Evolutionary conservation across 1,139 yeast species (phyloP), one percentile per base, ranked within the genome.

Genomic region (Nadsonia commutata): DNA sequence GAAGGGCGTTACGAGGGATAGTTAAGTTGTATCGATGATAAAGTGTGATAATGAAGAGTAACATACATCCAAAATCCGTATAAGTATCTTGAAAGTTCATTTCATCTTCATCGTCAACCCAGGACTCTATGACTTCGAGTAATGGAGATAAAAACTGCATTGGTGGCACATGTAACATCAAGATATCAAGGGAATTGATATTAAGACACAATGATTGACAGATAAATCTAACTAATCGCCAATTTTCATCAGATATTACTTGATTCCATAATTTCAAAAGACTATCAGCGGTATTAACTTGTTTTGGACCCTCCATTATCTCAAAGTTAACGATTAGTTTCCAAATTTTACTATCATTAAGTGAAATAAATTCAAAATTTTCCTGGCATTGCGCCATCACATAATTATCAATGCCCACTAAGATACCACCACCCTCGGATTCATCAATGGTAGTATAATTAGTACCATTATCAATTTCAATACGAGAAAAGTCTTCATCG

Each of bases 31-130:
- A 79, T 20, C 70, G 63, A 41, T 63, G 63, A 3, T 69, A 59
- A 6, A 74, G 60, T 22, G 70, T 59, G 17, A 72, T 63, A 3
- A 78, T 60, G 39, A 78, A 68, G 37, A 79, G 58, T 20, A 79
- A 53, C 2, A 76, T 60, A 17, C 72, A 65, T 0, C 93, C 88
- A 56, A 79, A 76, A 44, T 79, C 77, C 1, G 82, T 67, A 54
- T 77, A 81, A n/a, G 67, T 58, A 31, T 81, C 90, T 55, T 80
- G 90, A 52, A 74, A 74, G 52, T 77, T 75, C 42, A 72, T 68
- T 40, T 72, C 78, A 18, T 68, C 71, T 16, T 55, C 62, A 13
- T 57, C 60, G 16, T 55, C 56, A 22, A 47, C 48, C 62, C 66
- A 58, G n/a, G 51, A 46, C 45, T 67, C 70, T 20, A 66, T 51